Evolutionary conservation across 345 rosid genomes (phyloP), one percentile per base, ranked within the genome.

Genomic region (Melastoma malabathricum): DNA sequence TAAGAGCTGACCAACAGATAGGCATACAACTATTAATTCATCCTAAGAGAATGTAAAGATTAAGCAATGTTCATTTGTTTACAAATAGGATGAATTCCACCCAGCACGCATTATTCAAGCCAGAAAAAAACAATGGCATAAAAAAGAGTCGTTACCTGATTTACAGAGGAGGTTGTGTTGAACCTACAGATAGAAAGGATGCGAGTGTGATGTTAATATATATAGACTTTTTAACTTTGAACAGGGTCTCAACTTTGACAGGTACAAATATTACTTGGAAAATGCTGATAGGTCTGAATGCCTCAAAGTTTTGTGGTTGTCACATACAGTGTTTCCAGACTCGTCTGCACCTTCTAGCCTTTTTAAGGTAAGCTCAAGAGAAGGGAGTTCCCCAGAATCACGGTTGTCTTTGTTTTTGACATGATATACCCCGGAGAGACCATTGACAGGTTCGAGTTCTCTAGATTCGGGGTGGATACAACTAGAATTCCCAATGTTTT

Each of bases 281-380:
- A 83, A 83, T 41, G 89, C 84, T 61, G 92, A 86, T 27, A 67
- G 68, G 69, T 70, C 70, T 41, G 86, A 86, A 62, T 77, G 92
- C 62, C 74, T 73, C 64, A 86, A 53, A 61, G 68, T 68, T 60
- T 70, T 78, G 59, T 41, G 71, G 27, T 78, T 83, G 55, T 71
- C 71, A 20, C 48, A 56, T 49, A 63, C 65, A 54, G 68, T 43
- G 58, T 48, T 71, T 18, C 59, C 71, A 46, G 44, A n/a, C 47
- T 69, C 77, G 20, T 56, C 66, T 20, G 18, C 69, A 41, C 78
- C 75, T 60, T 63, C 65, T 25, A 55, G 50, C 64, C 76, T 67
- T 63, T 60, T 74, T 47, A 74, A 58, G 56, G 68, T 73, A 48
- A 59, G 73, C 61, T 79, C 77, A 43, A 64, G 64, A 18, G 79